These are phyloP conservation scores for Corymbia maculata DNA, from an alignment of 345 rosid genomes.

Conservation along the genomic window DNA sequence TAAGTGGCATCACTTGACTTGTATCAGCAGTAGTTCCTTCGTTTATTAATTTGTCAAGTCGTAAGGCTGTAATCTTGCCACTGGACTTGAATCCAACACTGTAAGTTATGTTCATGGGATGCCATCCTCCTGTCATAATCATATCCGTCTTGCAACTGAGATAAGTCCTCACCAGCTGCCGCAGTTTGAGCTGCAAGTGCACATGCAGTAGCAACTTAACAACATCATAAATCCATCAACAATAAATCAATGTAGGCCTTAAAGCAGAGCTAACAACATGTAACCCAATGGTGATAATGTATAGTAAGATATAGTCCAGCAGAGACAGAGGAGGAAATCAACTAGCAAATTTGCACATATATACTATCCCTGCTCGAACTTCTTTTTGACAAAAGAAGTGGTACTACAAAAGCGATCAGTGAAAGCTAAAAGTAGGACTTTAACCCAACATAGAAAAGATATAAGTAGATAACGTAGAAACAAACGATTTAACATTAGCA, in stretches of 20 bases:
- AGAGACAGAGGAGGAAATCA: neutral
- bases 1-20: slow-evolving; percentile 49
- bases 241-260: neutral
- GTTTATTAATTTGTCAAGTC: slow-evolving; percentile 45
- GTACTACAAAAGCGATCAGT: neutral
- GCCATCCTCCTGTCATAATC: slow-evolving; percentile 93
- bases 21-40: slow-evolving; percentile 50
- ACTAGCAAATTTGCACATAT: neutral
- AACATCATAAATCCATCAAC: neutral
- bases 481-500: neutral
- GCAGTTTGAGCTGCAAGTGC: slow-evolving; percentile 70
- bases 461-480: neutral
- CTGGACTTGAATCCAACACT: slow-evolving; percentile 73
- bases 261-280: neutral
- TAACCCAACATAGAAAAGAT: neutral
- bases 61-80: slow-evolving; percentile 75
- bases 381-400: neutral
- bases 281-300: neutral
- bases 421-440: neutral
- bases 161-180: slow-evolving; percentile 58
- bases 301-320: neutral
- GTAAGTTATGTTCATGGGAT: slow-evolving; percentile 84
- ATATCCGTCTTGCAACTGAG: slow-evolving; percentile 73
- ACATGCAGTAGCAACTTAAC: slow-evolving; percentile 77
- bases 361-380: neutral